Base-by-base conservation (phyloP, 805 yeast genomes). In the Metschnikowia borealis region DNA sequence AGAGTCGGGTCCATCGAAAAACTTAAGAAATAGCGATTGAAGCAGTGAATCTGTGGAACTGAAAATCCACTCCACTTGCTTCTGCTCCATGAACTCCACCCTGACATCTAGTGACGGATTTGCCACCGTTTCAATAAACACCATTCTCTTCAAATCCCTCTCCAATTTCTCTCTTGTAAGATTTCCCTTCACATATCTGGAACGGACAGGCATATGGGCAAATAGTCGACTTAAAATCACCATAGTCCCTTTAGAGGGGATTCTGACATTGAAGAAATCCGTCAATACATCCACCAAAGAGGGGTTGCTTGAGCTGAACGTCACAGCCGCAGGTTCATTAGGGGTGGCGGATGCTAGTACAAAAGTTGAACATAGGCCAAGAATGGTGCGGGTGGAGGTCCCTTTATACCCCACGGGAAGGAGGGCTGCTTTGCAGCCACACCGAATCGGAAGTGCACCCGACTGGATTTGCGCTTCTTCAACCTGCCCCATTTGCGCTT, bases 201-300 rank as follows among this genome's bases (percentile, higher is more conserved):
- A 61, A 20, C 86, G 61, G 3, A 80, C 82, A 0, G 81, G 80
- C 0, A 73, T 34, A 21, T 64, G 69, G 1, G 63, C 63, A 59
- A 80, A 82, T 11, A 81, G 45, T 44, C 74, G 72, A 6, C 64
- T 53, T 3, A 71, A 66, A 2, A 56, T 52, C 3, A 78, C 64
- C 0, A 61, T 45, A 0, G 84, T 75, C 0, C 84, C 84, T 35
- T 13, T 31, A 8, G 21, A 11, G 14, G 51, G 48, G 8, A 20
- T 26, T 6, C 15, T 18, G n/a, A 44, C 17, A 38, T 40, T 20
- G 26, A 44, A 48, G 36, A 38, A 39, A 7, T 38, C 18, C 42
- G 39, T 34, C 29, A 44, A 37, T 14, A 44, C 36, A 18, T 44
- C 26, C 18, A 48, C 39, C 18, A 44, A 34, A 8, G 34, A 14